phyloP scores from a whole-genome alignment of 2,329 filamentous ascomycete genomes.

The Clonostachys solani region DNA sequence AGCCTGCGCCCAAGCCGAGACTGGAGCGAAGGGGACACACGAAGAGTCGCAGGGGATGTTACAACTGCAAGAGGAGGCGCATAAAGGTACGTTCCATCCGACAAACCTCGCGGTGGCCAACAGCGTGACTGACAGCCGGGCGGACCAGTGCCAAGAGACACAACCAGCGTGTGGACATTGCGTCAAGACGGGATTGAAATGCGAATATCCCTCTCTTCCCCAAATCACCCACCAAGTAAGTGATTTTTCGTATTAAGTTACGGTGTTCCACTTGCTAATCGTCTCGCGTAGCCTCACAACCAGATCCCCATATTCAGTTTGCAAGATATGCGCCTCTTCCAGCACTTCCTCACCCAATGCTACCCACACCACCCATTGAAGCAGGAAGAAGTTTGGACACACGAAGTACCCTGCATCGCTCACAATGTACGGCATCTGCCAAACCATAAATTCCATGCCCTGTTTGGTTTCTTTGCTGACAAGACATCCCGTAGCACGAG shows the following conservation, averaged over 20 bases:
- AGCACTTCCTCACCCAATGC: constrained; percentile 59
- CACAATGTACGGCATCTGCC: constrained; percentile 48
- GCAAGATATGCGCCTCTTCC: constrained; percentile 65
- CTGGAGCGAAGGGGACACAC: constrained; percentile 58
- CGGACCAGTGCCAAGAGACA: constrained; percentile 57
- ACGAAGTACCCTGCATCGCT: constrained; percentile 62
- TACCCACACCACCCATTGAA: constrained; percentile 62
- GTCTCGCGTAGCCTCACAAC: constrained; percentile 39
- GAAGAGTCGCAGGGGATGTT: constrained; percentile 62
- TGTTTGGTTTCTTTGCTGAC: too few relatives aligned
- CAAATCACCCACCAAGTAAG: constrained; percentile 46
- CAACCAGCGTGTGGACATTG: constrained; percentile 60
- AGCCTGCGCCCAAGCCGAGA: constrained; percentile 25
- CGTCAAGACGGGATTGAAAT: constrained; percentile 55
- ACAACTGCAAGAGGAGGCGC: constrained; percentile 61
- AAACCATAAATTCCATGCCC: not conserved
- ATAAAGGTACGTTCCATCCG: constrained; percentile 46
- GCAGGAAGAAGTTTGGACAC: constrained; percentile 63
- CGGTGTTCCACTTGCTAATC: not conserved
- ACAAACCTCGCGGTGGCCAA: not conserved
- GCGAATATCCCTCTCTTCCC: constrained; percentile 54
- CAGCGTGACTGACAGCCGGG: not conserved
- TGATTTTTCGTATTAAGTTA: not conserved
- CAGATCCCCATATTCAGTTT: constrained; percentile 55
- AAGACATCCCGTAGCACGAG: constrained; percentile 40